phyloP scores from a whole-genome alignment of 108 stramenopile species.

The Parmales sp. region DNA sequence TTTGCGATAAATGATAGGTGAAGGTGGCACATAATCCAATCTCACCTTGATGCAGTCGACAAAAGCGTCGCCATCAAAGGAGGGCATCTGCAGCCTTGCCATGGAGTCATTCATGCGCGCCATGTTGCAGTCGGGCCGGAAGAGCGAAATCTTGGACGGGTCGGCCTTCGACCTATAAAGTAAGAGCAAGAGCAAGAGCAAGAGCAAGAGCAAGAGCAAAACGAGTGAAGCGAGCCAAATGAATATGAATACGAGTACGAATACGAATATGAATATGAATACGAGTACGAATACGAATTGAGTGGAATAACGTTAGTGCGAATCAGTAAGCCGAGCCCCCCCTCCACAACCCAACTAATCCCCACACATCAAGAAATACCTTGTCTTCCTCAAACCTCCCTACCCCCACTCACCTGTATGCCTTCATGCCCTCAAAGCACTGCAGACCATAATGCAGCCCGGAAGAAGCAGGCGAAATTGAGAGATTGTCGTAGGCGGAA shows the following conservation, averaged over 20 bases:
- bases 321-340: background rate
- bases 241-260: too few species aligned
- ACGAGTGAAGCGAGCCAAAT: too few species aligned
- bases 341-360: too few species aligned
- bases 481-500: constrained; percentile 60
- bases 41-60: constrained; percentile 54
- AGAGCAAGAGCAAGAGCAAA: too few species aligned
- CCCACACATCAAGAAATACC: too few species aligned
- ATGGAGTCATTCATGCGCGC: constrained; percentile 64
- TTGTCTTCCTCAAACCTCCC: too few species aligned
- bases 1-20: background rate
- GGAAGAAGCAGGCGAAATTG: constrained; percentile 70
- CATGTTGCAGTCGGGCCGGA: constrained; percentile 86
- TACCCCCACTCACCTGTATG: constrained; percentile 20
- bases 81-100: too few species aligned
- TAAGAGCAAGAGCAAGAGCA: too few species aligned
- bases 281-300: too few species aligned
- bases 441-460: constrained; percentile 87
- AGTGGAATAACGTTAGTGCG: too few species aligned
- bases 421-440: constrained; percentile 83
- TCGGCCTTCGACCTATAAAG: constrained; percentile 13
- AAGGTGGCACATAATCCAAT: background rate
- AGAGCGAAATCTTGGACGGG: constrained; percentile 53
- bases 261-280: too few species aligned
- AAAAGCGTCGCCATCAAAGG: constrained; percentile 58